These are phyloP conservation scores for Bathelium albidoporum DNA, from an alignment of 495 filamentous ascomycete species.

Conservation along the genomic window DNA sequence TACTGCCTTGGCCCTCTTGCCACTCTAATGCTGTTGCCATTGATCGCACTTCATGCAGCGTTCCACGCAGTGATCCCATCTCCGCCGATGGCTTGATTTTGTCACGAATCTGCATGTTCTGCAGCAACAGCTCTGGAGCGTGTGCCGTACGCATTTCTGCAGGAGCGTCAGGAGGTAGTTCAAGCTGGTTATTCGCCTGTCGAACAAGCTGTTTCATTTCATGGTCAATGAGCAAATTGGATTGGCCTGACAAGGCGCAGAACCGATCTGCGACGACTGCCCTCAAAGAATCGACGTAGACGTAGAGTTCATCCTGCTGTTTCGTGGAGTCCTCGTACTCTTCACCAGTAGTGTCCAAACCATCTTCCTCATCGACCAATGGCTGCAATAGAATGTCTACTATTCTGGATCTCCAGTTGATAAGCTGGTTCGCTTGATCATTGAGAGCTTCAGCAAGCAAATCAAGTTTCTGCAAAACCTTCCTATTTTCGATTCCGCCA, in stretches of 20 bases:
- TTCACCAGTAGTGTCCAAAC: conserved; percentile 65
- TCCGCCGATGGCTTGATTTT: conserved; percentile 46
- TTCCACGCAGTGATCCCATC: conserved; percentile 54
- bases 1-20: conserved; percentile 48
- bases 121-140: conserved; percentile 55
- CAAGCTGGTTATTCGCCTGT: conserved; percentile 52
- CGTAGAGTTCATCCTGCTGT: conserved; percentile 74
- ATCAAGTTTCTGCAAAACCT: conserved; percentile 47
- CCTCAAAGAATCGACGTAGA: conserved; percentile 67
- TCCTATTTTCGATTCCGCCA: conserved; percentile 53
- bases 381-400: conserved; percentile 58
- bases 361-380: conserved; percentile 75
- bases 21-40: conserved; percentile 52
- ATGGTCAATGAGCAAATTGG: conserved; percentile 68
- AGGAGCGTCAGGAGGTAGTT: conserved; percentile 55
- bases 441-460: conserved; percentile 49
- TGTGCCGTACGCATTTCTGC: conserved; percentile 54
- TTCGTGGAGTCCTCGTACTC: conserved; percentile 84
- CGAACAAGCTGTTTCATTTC: conserved; percentile 53
- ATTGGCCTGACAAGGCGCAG: conserved; percentile 60
- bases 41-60: conserved; percentile 58
- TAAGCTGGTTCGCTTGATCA: conserved; percentile 54
- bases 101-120: conserved; percentile 48
- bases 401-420: conserved; percentile 62
- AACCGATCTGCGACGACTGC: conserved; percentile 69